phyloP scores from a whole-genome alignment of 441 rosid genomes.

The Populus hybrid region DNA sequence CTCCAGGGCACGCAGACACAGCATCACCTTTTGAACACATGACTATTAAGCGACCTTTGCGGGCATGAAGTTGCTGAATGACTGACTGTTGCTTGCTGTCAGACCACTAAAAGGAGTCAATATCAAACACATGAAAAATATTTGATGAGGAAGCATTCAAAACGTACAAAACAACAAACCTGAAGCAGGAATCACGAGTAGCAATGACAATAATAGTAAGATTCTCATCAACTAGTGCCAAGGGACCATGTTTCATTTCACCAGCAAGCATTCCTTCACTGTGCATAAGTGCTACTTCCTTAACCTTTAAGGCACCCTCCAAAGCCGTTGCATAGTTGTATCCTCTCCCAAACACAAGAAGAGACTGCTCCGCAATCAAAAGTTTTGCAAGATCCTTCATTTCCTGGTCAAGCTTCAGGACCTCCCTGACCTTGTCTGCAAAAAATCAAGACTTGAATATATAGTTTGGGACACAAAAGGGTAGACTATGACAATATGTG shows the following conservation, averaged over 20 bases:
- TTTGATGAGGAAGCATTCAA: not conserved
- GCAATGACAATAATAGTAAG: conserved; percentile 86
- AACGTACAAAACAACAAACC: conserved; percentile 31
- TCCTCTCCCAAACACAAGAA: conserved; percentile 94
- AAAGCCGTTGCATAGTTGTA: conserved; percentile 88
- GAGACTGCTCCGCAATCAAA: conserved; percentile 78
- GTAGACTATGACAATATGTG: not conserved
- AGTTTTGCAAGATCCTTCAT: conserved; percentile 83
- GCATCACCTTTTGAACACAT: conserved; percentile 81
- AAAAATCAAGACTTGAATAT: not conserved
- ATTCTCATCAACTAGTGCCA: conserved; percentile 90
- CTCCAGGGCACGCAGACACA: conserved; percentile 60
- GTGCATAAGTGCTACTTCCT: conserved; percentile 97
- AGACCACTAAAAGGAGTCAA: conserved; percentile 14
- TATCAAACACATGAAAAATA: not conserved
- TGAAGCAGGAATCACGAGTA: conserved; percentile 83
- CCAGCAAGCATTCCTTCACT: conserved; percentile 96
- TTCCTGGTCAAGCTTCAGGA: conserved; percentile 74
- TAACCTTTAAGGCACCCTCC: conserved; percentile 94
- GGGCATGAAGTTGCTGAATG: conserved; percentile 93
- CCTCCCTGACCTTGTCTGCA: conserved; percentile 85
- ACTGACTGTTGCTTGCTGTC: conserved; percentile 93
- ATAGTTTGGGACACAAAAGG: not conserved
- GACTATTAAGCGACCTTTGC: conserved; percentile 82
- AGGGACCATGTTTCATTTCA: conserved; percentile 97